Evolutionary conservation across 2,329 filamentous ascomycete genomes (phyloP), one percentile per base, ranked within the genome.

Genomic region (Corynespora cassiicola): DNA sequence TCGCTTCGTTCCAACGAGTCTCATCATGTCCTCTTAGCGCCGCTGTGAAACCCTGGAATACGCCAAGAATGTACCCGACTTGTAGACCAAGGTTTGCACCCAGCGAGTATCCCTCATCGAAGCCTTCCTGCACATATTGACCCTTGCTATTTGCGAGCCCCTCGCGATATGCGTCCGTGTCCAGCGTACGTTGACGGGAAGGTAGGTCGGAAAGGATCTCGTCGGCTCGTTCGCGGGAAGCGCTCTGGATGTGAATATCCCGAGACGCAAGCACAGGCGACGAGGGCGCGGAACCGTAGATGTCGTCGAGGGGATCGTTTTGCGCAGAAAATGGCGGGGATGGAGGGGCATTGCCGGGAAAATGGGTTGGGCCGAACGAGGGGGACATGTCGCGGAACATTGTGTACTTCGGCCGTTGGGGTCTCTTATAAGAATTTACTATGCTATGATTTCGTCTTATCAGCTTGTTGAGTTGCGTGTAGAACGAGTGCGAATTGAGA

Each of bases 81-180:
- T 78, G 77, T 49, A 87, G 66, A 0, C 92, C 94, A 19, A 97
- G 73, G 34, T 86, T 84, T 1, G 90, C 91, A 9, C 94, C 94
- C 0, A 97, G 76, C 10, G 83, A 77, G 65, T 90, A 97, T 0
- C 92, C 92, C 50, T 92, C 88, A 64, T 99, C 94, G 61, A 99
- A 97, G 0, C 92, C 92, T 10, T 77, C 77, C 69, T 99, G 94
- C 17, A 96, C 82, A 56, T 84, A 86, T 31, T 77, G 72, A 17
- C 81, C 80, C 66, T 97, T 97, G 20, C 87, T 87, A 3, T 74
- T 75, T 0, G 86, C 79, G 36, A 97, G 80, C 28, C 92, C 94
- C 58, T 96, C 91, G 42, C 92, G 86, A 70, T 97, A 97, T 14
- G 94, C 94, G 24, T 88, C 85, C 6, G 88, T 96, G 35, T 83